Percentiles rank a stretch among this genome's conserved stretches.
phyloP scores from a whole-genome alignment of 2,329 filamentous ascomycete genomes.

The Diplodia seriata region DNA sequence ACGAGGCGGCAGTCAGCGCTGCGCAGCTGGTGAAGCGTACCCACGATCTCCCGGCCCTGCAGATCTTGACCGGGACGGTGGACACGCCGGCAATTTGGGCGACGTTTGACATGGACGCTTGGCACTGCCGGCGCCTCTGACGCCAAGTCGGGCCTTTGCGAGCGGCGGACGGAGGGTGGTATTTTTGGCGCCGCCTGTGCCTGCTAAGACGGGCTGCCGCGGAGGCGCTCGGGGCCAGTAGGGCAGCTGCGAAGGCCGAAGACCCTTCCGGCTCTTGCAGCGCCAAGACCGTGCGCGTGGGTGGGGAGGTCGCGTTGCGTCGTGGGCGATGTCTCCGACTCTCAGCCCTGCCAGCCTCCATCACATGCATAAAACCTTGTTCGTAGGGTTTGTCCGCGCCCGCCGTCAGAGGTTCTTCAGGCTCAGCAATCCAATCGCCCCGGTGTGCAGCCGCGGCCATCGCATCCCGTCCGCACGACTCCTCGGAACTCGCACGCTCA shows the following conservation, averaged over 20 bases:
- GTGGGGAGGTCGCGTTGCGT: constrained; percentile 23
- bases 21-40: constrained; percentile 1
- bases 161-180: constrained; percentile 12
- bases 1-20: constrained; percentile 10
- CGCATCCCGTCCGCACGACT: not conserved
- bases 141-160: constrained; percentile 16
- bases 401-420: constrained; percentile 1
- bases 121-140: constrained; percentile 3
- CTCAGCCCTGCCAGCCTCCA: constrained; percentile 24
- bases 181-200: constrained; percentile 17
- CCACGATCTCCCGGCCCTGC: constrained; percentile 29
- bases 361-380: constrained; percentile 26
- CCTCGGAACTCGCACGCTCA: not conserved
- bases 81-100: constrained; percentile 17
- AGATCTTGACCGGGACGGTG: constrained; percentile 27
- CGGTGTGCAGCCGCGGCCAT: not conserved
- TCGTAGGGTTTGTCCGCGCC: constrained; percentile 1
- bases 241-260: not conserved
- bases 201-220: not conserved
- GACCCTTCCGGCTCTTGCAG: constrained; percentile 20
- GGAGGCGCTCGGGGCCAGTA: constrained; percentile 13
- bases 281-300: constrained; percentile 24
- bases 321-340: constrained; percentile 1
- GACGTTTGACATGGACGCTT: constrained; percentile 15
- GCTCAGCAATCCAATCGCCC: constrained; percentile 14